phyloP scores from a whole-genome alignment of 768 basidiomycete species.

The Mycena epipterygia region DNA sequence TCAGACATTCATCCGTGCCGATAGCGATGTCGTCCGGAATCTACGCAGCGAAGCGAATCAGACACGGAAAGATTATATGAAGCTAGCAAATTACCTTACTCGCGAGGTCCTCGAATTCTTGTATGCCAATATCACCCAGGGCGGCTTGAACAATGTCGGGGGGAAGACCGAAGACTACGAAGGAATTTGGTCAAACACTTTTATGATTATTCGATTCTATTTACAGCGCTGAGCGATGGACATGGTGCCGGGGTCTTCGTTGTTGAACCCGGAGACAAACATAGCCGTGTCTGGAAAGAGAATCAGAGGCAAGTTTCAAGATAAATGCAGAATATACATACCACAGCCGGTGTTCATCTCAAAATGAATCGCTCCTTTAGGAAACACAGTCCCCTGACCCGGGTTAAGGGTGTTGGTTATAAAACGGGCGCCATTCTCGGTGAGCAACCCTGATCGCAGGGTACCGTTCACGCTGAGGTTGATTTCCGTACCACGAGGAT shows the following conservation, averaged over 20 bases:
- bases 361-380: constrained; percentile 36
- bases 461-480: constrained; percentile 37
- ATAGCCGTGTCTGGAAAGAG: constrained; percentile 27
- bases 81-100: not conserved
- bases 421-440: constrained; percentile 37
- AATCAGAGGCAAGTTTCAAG: constrained; percentile 41
- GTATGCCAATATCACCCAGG: constrained; percentile 26
- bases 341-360: constrained; percentile 36
- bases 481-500: constrained; percentile 38
- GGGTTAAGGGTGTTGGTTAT: constrained; percentile 33
- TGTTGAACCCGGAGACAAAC: constrained; percentile 36
- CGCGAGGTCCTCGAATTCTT: constrained; percentile 27
- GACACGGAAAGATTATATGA: not conserved
- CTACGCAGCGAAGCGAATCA: not conserved
- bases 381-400: constrained; percentile 32
- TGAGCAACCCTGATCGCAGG: constrained; percentile 35
- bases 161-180: constrained; percentile 36
- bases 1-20: constrained; percentile 31
- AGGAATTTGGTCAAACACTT: not conserved
- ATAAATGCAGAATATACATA: not conserved
- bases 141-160: constrained; percentile 29
- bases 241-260: constrained; percentile 28
- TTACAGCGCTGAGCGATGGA: constrained; percentile 36
- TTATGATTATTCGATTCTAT: not conserved
- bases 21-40: constrained; percentile 34